phyloP scores from a whole-genome alignment of 1,139 yeast species.

The Scheffersomyces quercinus region DNA sequence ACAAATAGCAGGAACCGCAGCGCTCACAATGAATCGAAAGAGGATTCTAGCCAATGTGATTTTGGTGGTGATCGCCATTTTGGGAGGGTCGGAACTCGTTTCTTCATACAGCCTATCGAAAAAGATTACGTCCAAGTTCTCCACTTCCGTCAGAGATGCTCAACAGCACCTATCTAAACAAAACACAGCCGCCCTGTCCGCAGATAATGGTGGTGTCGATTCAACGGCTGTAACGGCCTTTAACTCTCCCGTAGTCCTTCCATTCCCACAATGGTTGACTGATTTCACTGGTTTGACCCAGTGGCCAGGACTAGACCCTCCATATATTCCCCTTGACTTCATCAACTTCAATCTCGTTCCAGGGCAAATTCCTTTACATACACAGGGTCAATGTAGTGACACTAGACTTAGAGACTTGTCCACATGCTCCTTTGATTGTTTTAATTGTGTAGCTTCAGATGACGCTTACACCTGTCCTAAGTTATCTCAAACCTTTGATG shows the following conservation, averaged over 20 bases:
- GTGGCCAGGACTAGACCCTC: constrained; percentile 90
- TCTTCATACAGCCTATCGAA: background rate
- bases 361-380: constrained; percentile 50
- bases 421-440: constrained; percentile 87
- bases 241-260: constrained; percentile 19
- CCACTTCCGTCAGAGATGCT: background rate
- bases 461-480: constrained; percentile 75
- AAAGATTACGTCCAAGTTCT: background rate
- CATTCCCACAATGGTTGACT: constrained; percentile 78
- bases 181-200: background rate
- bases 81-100: background rate
- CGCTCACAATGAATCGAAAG: too few species aligned
- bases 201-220: background rate
- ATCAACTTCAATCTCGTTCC: constrained; percentile 54
- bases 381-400: constrained; percentile 59
- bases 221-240: background rate
- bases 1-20: background rate
- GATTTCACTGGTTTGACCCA: constrained; percentile 68
- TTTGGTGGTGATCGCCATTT: background rate
- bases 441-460: constrained; percentile 72
- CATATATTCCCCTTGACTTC: constrained; percentile 78
- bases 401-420: constrained; percentile 32
- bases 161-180: background rate
- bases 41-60: too few species aligned
- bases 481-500: constrained; percentile 88